phyloP scores from a whole-genome alignment of 345 rosid genomes.

The Linum tenue region DNA sequence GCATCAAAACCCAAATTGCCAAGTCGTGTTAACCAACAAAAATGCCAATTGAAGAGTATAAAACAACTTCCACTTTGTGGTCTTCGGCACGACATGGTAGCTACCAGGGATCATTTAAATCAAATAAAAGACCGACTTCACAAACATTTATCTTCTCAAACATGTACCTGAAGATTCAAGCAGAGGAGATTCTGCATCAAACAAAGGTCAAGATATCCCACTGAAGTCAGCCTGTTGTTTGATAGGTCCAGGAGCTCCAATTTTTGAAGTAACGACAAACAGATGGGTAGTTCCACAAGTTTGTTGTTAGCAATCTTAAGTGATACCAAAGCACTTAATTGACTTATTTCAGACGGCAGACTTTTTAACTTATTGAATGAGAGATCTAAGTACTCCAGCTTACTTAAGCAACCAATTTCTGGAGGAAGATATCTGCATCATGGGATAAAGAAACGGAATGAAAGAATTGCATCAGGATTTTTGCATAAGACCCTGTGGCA shows the following conservation, averaged over 20 bases:
- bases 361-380: slow-evolving; percentile 86
- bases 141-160: not conserved
- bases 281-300: slow-evolving; percentile 54
- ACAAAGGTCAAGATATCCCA: slow-evolving; percentile 62
- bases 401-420: slow-evolving; percentile 80
- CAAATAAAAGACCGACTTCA: not conserved
- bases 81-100: not conserved
- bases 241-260: slow-evolving; percentile 76
- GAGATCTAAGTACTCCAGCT: slow-evolving; percentile 75
- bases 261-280: slow-evolving; percentile 55
- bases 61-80: not conserved
- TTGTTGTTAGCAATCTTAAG: slow-evolving; percentile 82
- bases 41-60: not conserved
- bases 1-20: not conserved
- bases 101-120: not conserved
- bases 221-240: slow-evolving; percentile 63
- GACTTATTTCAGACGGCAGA: slow-evolving; percentile 66
- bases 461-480: not conserved
- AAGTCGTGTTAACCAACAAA: not conserved
- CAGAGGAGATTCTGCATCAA: slow-evolving; percentile 59
- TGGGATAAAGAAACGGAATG: not conserved
- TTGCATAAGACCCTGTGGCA: not conserved
- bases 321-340: slow-evolving; percentile 51
- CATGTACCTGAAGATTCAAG: slow-evolving; percentile 73
- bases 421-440: slow-evolving; percentile 79